Conservation (phyloP, 345 rosid genomes). For the Ceriops tagal region DNA sequence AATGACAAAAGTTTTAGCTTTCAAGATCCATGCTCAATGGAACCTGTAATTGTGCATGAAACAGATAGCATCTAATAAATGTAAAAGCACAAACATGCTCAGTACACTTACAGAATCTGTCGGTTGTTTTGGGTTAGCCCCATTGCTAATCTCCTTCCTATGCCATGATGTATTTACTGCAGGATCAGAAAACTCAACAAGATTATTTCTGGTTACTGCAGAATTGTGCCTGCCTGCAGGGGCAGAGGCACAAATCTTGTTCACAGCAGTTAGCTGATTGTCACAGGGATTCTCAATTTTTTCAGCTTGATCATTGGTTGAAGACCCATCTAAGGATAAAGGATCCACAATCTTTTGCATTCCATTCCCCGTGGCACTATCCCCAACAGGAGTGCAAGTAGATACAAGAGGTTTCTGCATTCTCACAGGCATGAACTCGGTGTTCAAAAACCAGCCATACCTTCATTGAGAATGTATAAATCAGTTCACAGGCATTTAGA, state of each 20-base stretch:
- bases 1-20: too few relatives aligned
- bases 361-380: conserved; percentile 34
- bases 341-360: conserved; percentile 34
- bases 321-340: conserved; percentile 26
- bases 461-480: conserved; percentile 41
- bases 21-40: too few relatives aligned
- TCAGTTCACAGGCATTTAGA: conserved; percentile 17
- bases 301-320: conserved; percentile 32
- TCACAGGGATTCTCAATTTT: conserved; percentile 30
- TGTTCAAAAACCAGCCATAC: conserved; percentile 87
- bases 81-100: neutral
- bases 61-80: conserved; percentile 4
- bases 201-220: conserved; percentile 18
- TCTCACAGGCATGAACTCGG: conserved; percentile 35
- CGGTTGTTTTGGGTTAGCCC: conserved; percentile 25
- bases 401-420: conserved; percentile 37
- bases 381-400: conserved; percentile 36
- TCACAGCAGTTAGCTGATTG: conserved; percentile 29
- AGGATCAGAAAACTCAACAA: conserved; percentile 30
- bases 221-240: conserved; percentile 14
- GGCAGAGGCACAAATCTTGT: conserved; percentile 28
- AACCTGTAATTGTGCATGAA: neutral
- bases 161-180: conserved; percentile 26
- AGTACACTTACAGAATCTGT: conserved; percentile 41
- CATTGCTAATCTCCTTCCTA: conserved; percentile 27